A percentile compares a stretch with the other conserved stretches of the same genome.
Conservation (phyloP, 768 basidiomycete species). For the Tulasnella sp. region DNA sequence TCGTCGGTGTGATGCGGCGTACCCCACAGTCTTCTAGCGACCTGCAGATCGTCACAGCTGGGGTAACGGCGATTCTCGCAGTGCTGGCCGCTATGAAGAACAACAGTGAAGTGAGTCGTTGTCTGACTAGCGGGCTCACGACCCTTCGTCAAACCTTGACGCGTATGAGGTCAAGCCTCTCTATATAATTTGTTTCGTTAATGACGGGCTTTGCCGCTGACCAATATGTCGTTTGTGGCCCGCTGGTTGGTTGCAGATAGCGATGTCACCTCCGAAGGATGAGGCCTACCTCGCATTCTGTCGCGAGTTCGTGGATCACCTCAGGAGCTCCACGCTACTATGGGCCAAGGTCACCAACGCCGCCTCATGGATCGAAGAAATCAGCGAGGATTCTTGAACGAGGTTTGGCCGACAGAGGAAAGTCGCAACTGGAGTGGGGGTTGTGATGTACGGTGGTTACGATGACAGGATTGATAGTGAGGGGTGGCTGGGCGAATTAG, state of each 20-base stretch:
- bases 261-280: conserved; percentile 1
- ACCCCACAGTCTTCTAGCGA: conserved; percentile 13
- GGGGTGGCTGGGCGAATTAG: not conserved
- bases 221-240: not conserved
- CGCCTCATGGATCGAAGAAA: conserved; percentile 20
- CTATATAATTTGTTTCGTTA: conserved; percentile 8
- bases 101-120: conserved; percentile 14
- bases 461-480: not conserved
- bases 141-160: conserved; percentile 6
- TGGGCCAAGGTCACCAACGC: conserved; percentile 24
- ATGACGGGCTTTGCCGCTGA: conserved; percentile 7
- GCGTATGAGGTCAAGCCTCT: conserved; percentile 10
- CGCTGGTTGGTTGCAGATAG: conserved; percentile 13
- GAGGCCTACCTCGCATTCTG: conserved; percentile 19
- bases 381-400: conserved; percentile 9
- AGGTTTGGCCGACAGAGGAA: not conserved
- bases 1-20: conserved; percentile 21
- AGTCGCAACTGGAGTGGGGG: not conserved
- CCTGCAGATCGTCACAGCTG: conserved; percentile 13
- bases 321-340: conserved; percentile 24
- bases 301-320: conserved; percentile 24
- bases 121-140: not conserved
- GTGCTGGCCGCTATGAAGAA: conserved; percentile 19
- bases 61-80: conserved; percentile 7
- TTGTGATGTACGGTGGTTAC: not conserved